Conservation (phyloP, 306 rosid species). For the Cicer chorassanicum region DNA sequence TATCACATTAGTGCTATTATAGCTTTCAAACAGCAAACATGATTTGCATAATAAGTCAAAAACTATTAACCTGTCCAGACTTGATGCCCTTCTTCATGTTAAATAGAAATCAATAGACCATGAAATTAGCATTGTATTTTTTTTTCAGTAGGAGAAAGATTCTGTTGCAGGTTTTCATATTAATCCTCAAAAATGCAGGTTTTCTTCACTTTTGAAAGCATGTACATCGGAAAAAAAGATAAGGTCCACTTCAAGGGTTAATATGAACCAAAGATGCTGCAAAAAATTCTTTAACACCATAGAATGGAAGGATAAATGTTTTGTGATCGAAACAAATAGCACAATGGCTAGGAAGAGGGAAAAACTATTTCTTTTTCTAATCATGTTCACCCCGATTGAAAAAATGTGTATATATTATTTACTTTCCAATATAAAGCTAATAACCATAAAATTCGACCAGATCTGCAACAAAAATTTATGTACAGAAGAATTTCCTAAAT, state of each 20-base stretch:
- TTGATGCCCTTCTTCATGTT: neutral
- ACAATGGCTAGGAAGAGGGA: neutral
- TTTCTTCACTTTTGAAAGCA: slow-evolving; percentile 19
- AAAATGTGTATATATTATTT: neutral
- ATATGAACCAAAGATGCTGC: slow-evolving; percentile 7
- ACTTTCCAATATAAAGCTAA: slow-evolving; percentile 7
- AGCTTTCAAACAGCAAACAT: slow-evolving; percentile 18
- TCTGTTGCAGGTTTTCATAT: slow-evolving; percentile 7
- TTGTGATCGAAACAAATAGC: neutral
- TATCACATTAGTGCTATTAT: slow-evolving; percentile 17
- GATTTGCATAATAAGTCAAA: slow-evolving; percentile 20
- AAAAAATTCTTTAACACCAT: slow-evolving; percentile 26
- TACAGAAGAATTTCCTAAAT: slow-evolving; percentile 50
- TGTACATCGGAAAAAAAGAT: slow-evolving; percentile 11
- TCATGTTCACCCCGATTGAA: neutral
- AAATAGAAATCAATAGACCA: slow-evolving; percentile 5
- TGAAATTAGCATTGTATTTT: neutral
- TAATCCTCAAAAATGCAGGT: slow-evolving; percentile 17
- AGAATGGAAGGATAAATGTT: neutral
- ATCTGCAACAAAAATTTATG: slow-evolving; percentile 31
- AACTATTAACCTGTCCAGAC: slow-evolving; percentile 2
- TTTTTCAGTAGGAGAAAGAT: neutral
- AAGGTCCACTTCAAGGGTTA: slow-evolving; percentile 13
- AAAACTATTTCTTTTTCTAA: neutral
- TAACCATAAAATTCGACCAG: neutral